Conservation (phyloP, 1,139 yeast species). For the Nakaseomyces glabratus region DNA sequence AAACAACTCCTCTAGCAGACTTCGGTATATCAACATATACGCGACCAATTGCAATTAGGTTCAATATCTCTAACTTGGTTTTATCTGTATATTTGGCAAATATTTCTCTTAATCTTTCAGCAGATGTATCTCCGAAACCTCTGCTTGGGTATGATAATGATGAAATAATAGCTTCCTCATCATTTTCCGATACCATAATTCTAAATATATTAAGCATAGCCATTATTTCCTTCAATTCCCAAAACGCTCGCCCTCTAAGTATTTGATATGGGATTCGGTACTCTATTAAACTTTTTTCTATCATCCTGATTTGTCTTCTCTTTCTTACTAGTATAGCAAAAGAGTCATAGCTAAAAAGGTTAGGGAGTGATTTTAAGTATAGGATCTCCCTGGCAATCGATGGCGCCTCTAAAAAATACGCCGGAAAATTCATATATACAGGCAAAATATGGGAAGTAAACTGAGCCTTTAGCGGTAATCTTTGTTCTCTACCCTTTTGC, state of each 20-base stretch:
- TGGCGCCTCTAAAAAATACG: conserved; percentile 46
- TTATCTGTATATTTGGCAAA: conserved; percentile 12
- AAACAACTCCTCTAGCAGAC: conserved; percentile 19
- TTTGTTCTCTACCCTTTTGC: conserved; percentile 35
- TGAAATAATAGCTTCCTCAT: conserved; percentile 49
- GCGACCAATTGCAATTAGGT: conserved; percentile 14
- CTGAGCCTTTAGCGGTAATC: conserved; percentile 40
- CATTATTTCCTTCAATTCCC: conserved; percentile 67
- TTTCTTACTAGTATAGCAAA: conserved; percentile 66
- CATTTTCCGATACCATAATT: conserved; percentile 48
- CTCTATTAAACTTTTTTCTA: conserved; percentile 54
- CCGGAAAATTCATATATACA: conserved; percentile 35
- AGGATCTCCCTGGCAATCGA: conserved; percentile 50
- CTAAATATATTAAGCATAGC: conserved; percentile 56
- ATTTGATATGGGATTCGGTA: conserved; percentile 55
- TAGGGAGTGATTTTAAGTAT: conserved; percentile 36
- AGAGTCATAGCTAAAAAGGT: conserved; percentile 42
- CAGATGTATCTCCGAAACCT: conserved; percentile 60
- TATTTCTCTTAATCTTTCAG: conserved; percentile 34
- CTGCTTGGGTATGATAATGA: conserved; percentile 53
- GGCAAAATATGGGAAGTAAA: conserved; percentile 39
- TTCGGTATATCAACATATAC: conserved; percentile 15
- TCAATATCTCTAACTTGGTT: conserved; percentile 21
- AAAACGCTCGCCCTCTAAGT: conserved; percentile 65
- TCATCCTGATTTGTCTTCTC: conserved; percentile 44